Evolutionary conservation across 164 flowering plant genomes (phyloP).

Genomic region (Chimonanthus praecox): DNA sequence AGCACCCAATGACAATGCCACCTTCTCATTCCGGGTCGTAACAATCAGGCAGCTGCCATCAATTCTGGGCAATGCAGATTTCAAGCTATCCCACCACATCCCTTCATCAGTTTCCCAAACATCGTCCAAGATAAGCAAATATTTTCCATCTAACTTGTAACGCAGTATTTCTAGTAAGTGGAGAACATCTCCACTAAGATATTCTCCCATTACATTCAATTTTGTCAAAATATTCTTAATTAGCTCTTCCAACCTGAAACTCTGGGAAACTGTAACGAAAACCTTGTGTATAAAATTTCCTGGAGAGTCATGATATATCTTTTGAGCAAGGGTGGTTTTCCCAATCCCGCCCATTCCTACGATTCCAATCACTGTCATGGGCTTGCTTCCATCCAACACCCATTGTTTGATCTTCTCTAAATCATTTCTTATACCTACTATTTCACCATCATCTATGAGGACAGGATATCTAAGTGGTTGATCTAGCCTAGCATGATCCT

Average conservation of each 20-base stretch:
- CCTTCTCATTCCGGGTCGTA: not conserved
- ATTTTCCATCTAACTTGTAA: not conserved
- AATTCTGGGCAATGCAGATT: not conserved
- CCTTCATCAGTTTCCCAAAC: not conserved
- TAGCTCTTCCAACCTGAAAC: not conserved
- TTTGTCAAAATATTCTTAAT: not conserved
- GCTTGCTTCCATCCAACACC: not conserved
- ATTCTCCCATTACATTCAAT: not conserved
- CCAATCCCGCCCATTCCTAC: constrained; percentile 10
- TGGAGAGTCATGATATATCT: no score
- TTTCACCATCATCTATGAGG: not conserved
- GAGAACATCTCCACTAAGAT: not conserved
- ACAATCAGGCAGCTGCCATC: constrained; percentile 1
- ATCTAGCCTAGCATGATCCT: not conserved
- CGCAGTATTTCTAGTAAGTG: not conserved
- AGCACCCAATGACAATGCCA: not conserved
- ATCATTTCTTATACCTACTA: constrained; percentile 3
- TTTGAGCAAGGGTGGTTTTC: not conserved
- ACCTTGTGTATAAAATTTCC: not conserved
- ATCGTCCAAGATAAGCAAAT: not conserved
- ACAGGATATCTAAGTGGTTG: not conserved
- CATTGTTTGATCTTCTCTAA: not conserved
- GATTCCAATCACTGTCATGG: not conserved
- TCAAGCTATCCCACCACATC: not conserved
- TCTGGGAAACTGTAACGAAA: not conserved